Evolutionary conservation across 169 alveolate genomes (phyloP).

Genomic region (Miamiensis avidus): DNA sequence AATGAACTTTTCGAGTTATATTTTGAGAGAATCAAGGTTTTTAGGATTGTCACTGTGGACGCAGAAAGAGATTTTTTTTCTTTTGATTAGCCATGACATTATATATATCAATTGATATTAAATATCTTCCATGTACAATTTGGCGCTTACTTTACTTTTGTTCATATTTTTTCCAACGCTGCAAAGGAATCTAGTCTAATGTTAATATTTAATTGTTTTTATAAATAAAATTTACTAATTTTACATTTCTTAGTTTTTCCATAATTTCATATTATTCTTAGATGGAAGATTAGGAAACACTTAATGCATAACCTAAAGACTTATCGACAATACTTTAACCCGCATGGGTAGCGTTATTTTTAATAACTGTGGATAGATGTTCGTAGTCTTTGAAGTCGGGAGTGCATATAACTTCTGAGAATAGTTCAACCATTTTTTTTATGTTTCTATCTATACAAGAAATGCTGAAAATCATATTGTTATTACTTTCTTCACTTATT

Average conservation of each 20-base stretch:
- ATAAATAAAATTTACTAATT: not conserved
- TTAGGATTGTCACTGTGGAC: conserved; percentile 40
- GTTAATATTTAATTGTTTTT: no score
- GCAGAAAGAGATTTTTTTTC: not conserved
- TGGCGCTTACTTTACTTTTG: conserved; percentile 30
- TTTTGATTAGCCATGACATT: not conserved
- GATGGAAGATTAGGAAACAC: conserved; percentile 5
- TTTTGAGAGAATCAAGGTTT: no score
- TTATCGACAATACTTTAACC: conserved; percentile 6
- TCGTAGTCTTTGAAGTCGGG: conserved; percentile 18
- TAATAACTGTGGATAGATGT: conserved; percentile 3
- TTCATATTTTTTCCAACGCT: conserved; percentile 49
- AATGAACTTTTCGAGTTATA: no score
- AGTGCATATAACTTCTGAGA: conserved; percentile 50
- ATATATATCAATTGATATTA: not conserved
- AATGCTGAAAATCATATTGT: conserved; percentile 34
- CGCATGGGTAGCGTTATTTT: conserved; percentile 2
- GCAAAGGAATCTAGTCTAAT: not conserved
- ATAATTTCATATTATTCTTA: conserved; percentile 7
- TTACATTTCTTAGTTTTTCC: conserved; percentile 24
- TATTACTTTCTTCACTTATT: conserved; percentile 1
- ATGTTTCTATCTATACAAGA: conserved; percentile 64
- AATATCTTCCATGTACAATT: not conserved
- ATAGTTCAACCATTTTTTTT: conserved; percentile 60
- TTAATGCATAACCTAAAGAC: conserved; percentile 2